phyloP scores from a whole-genome alignment of 2,329 filamentous ascomycete species.

The Davidsoniella virescens region DNA sequence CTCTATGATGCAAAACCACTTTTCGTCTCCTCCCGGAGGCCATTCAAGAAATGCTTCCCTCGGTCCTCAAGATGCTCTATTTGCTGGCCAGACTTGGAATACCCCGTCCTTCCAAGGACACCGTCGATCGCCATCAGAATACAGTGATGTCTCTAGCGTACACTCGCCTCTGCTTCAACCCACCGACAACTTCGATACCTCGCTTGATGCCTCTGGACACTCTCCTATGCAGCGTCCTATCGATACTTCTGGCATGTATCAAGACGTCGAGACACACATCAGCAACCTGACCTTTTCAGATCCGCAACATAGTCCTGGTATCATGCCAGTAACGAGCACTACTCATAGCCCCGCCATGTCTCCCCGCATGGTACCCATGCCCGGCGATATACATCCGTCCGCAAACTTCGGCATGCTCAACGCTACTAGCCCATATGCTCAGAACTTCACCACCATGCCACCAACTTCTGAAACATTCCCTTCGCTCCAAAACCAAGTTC shows the following conservation, averaged over 20 bases:
- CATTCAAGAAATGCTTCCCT: slow-evolving; percentile 42
- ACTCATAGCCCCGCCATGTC: slow-evolving; percentile 57
- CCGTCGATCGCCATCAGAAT: slow-evolving; percentile 73
- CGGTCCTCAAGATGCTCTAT: slow-evolving; percentile 39
- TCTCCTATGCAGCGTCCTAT: slow-evolving; percentile 69
- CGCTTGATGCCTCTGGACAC: slow-evolving; percentile 43
- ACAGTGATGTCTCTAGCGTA: slow-evolving; percentile 76
- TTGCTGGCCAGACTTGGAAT: slow-evolving; percentile 40
- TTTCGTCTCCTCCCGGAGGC: slow-evolving; percentile 30
- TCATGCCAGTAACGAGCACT: slow-evolving; percentile 57
- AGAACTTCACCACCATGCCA: slow-evolving; percentile 4
- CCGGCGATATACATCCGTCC: slow-evolving; percentile 8
- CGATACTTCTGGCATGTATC: slow-evolving; percentile 39
- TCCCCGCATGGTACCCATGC: slow-evolving; percentile 33
- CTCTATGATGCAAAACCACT: slow-evolving; percentile 42
- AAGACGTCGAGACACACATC: slow-evolving; percentile 32
- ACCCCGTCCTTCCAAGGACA: slow-evolving; percentile 60
- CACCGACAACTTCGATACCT: slow-evolving; percentile 57
- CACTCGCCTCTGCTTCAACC: slow-evolving; percentile 69
- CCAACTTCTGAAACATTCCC: slow-evolving; percentile 33
- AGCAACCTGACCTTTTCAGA: slow-evolving; percentile 69
- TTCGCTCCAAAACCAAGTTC: slow-evolving; percentile 26
- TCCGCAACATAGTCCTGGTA: slow-evolving; percentile 41
- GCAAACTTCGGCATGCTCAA: slow-evolving; percentile 4
- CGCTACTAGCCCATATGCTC: slow-evolving; percentile 2